Conservation (phyloP, 306 rosid species). For the Quercus suber region DNA sequence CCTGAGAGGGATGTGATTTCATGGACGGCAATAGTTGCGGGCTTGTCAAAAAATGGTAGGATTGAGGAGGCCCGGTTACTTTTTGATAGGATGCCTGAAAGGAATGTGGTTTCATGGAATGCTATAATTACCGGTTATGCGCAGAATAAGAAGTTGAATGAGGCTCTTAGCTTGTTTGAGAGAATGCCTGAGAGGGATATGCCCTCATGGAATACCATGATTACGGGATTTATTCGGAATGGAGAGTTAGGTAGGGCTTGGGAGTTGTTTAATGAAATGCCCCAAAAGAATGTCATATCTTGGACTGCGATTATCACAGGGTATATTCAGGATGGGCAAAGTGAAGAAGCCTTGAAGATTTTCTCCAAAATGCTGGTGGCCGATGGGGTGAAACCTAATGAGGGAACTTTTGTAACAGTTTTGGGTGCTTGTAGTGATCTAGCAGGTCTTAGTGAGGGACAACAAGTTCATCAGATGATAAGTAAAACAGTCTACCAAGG, state of each 20-base stretch:
- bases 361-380: slow-evolving; percentile 36
- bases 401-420: slow-evolving; percentile 47
- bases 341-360: slow-evolving; percentile 46
- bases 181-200: slow-evolving; percentile 46
- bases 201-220: slow-evolving; percentile 53
- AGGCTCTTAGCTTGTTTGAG: slow-evolving; percentile 44
- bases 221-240: slow-evolving; percentile 40
- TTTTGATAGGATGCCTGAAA: slow-evolving; percentile 38
- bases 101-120: slow-evolving; percentile 53
- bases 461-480: slow-evolving; percentile 52
- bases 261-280: slow-evolving; percentile 38
- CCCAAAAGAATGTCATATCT: slow-evolving; percentile 36
- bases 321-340: slow-evolving; percentile 38
- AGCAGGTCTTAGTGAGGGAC: slow-evolving; percentile 45
- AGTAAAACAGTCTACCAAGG: slow-evolving; percentile 30
- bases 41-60: slow-evolving; percentile 40
- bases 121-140: slow-evolving; percentile 45
- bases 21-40: slow-evolving; percentile 44
- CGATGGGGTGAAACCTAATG: slow-evolving; percentile 33
- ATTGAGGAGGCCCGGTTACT: slow-evolving; percentile 43
- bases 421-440: slow-evolving; percentile 52
- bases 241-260: slow-evolving; percentile 33
- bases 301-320: slow-evolving; percentile 54
- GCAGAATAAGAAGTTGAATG: slow-evolving; percentile 32
- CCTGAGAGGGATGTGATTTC: slow-evolving; percentile 45